Base-by-base conservation (phyloP, 345 rosid species). In the Lumnitzera littorea region DNA sequence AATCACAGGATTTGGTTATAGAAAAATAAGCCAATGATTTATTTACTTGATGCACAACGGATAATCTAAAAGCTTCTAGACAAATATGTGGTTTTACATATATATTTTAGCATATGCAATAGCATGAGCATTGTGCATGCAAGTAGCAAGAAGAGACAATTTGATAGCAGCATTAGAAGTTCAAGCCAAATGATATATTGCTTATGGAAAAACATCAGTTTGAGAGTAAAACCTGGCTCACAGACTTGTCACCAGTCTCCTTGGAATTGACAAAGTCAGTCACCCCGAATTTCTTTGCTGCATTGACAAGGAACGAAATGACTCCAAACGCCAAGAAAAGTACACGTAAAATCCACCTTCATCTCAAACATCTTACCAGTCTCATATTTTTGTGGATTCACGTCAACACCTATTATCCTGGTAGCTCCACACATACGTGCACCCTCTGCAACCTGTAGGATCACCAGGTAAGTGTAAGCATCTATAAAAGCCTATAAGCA, bases 381-480 rank as follows among this genome's bases (percentile, higher is more conserved):
- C 72, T 82, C 81, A 69, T 82, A 87, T 72, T 89, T 91, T 15
- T 68, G 72, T 9, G 77, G 78, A 66, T 87, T 89, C 55, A 76
- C 47, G 74, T 91, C 95, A 12, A 89, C 75, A 16, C 95, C 98
- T 65, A 91, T 85, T 57, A 91, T 85, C 70, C 80, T 82, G 24
- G 75, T 53, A 58, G 98, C 96, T 70, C 92, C 92, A 63, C 98
- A 76, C 3, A 86, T 63, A 72, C 84, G 80, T 4, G 95, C 81
- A 62, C 96, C 98, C 63, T 89, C 96, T 0, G 92, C 91, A 75
- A 87, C 98, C 98, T 85, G 47, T 12, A 58, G 24, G 54, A 66
- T 25, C 24, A 72, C 51, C 54, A 46, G 15, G 15, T 9, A 24
- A 61, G 13, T 23, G 29, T 15, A 15, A 11, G 2, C 47, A 65